These are phyloP conservation scores for Cornus controversa DNA, from an alignment of 148 eudicot species.

Conservation along the genomic window DNA sequence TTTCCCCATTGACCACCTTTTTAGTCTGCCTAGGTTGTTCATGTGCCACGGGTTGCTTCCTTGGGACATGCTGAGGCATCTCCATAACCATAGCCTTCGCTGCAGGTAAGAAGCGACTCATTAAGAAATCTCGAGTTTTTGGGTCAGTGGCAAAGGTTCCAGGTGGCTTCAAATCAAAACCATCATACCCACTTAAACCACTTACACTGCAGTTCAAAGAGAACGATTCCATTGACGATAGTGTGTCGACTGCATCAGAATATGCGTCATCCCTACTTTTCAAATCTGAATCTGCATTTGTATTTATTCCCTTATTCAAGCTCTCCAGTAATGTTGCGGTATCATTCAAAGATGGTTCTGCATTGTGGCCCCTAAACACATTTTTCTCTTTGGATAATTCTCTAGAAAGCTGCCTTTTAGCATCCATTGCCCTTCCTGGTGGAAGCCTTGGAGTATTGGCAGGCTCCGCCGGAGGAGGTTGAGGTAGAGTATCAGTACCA, in stretches of 20 bases:
- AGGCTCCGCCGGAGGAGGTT: constrained; percentile 18
- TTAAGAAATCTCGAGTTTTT: constrained; percentile 74
- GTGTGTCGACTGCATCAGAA: constrained; percentile 65
- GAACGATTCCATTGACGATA: constrained; percentile 47
- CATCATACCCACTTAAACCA: constrained; percentile 53
- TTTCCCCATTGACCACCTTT: constrained; percentile 40
- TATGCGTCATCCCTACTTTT: constrained; percentile 39
- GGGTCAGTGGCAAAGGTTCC: constrained; percentile 35
- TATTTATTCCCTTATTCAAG: constrained; percentile 20
- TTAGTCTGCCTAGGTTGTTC: constrained; percentile 39
- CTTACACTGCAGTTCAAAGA: constrained; percentile 66
- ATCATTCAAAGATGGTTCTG: constrained; percentile 20
- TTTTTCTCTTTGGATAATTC: constrained; percentile 18
- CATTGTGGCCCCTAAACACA: constrained; percentile 13
- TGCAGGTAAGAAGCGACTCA: constrained; percentile 89
- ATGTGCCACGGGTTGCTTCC: constrained; percentile 40
- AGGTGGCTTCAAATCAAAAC: constrained; percentile 25
- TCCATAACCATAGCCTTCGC: constrained; percentile 83
- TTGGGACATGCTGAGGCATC: constrained; percentile 63
- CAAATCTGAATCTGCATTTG: constrained; percentile 11
- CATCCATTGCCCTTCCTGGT: constrained; percentile 28
- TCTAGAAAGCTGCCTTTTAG: constrained; percentile 18
- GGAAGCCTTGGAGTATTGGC: constrained; percentile 41
- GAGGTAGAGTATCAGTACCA: constrained; percentile 11
- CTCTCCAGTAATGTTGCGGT: constrained; percentile 30